Evolutionary conservation across 805 yeast species (phyloP), one percentile per base, ranked within the genome.

Genomic region (Candida sphagnicola): DNA sequence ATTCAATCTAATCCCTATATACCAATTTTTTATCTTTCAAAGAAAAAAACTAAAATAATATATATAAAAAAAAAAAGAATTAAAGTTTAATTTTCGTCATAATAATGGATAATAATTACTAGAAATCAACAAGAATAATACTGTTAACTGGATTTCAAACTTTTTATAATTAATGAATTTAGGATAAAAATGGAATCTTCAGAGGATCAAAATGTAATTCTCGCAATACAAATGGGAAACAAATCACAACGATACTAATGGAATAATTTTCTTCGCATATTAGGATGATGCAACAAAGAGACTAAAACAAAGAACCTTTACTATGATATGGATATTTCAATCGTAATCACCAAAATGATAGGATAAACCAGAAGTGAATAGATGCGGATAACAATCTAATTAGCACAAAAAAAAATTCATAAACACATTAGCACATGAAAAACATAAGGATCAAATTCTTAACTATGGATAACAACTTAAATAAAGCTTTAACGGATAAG

Each of bases 31-130:
- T 23, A 23, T 23, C 28, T 33, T 33, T 23, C 28, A 21, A 33
- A 23, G 28, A 33, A 33, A 33, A 33, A 33, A 21, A 33, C 19
- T 23, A 33, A 33, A 21, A 21, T 14, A 33, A 21, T 19, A 23
- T 33, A 23, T 21, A 26, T 26, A 13, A 26, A 26, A 33, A 31
- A 29, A 33, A 21, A 33, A 23, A 23, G 18, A 23, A 19, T 33
- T 33, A 33, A 13, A 23, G 35, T 33, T 33, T 23, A 33, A 33
- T 10, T 33, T 33, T 33, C 17, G 35, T 19, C 23, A 33, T 33
- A 15, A 23, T 23, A 31, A 29, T 8, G 29, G 29, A n/a, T 5
- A 8, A 26, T 8, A 5, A 26, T 26, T 26, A 26, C 29, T 26
- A 26, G 29, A 26, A 26, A 26, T 21, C 24, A 21, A 21, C 24